Evolutionary conservation across 2,329 filamentous ascomycete genomes (phyloP), one percentile per base, ranked within the genome.

Genomic region (Chaetomiaceae sp.): DNA sequence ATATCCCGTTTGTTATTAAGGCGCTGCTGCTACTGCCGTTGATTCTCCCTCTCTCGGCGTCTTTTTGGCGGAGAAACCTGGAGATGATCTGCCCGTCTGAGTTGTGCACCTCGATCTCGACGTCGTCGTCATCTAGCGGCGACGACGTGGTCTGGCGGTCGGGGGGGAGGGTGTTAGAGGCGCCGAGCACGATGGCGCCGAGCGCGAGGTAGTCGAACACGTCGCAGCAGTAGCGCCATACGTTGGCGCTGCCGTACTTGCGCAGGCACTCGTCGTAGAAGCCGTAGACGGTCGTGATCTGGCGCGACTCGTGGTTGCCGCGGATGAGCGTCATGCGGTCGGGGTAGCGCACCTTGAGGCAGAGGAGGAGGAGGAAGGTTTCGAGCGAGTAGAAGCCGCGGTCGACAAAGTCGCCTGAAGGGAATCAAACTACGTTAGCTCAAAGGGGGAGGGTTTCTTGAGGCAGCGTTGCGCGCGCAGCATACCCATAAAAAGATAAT

Each of bases 331-430:
- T 97, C 75, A 97, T 96, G 62, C 94, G 89, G 71, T 97, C 90
- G 48, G 92, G 94, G 68, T 97, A 97, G 68, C 92, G 87, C 57
- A 97, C 92, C 79, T 97, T 97, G 64, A 97, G 84, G 67, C 90
- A 96, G 48, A 99, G 82, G 10, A 99, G 85, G 51, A 99, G 87
- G 57, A 96, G 85, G 68, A 99, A 96, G 4, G 91, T 94, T 74
- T 99, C 92, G 63, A 99, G 85, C 2, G 90, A 96, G 75, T 97
- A 99, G 78, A 96, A 99, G 54, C 92, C 92, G 60, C 92, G 89
- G 71, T 99, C 92, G 67, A 99, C 92, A 65, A 96, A 99, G 71
- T 99, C 92, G 68, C 92, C 87, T 90, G 59, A 4, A 9, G 14
- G 33, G 16, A 33, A 38, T 20, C 1, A 45, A 32, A 11, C 7